These are phyloP conservation scores for Lyophyllum shimeji DNA, from an alignment of 768 basidiomycete species.

Conservation along the genomic window DNA sequence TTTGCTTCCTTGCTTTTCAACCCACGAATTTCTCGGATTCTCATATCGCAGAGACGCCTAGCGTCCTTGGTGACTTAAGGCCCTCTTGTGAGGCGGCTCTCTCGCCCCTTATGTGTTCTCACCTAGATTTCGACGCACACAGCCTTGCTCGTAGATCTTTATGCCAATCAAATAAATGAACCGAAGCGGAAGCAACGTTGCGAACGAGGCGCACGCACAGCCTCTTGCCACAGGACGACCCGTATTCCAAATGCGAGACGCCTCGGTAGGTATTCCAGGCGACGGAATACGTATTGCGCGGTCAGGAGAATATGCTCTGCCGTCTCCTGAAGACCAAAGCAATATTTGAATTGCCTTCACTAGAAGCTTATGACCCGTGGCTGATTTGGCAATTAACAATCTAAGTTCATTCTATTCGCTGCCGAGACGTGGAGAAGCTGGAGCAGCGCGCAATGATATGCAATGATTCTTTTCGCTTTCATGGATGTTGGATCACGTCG, in stretches of 20 bases:
- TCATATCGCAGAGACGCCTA: neutral
- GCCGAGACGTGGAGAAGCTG: neutral
- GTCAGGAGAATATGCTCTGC: neutral
- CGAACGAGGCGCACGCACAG: slow-evolving; percentile 3
- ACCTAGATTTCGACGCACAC: neutral
- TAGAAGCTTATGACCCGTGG: neutral
- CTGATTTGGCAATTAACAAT: neutral
- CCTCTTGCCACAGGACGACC: neutral
- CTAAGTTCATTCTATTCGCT: neutral
- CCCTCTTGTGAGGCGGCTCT: neutral
- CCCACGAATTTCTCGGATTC: too few relatives aligned
- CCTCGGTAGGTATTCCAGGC: neutral
- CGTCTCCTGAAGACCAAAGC: neutral
- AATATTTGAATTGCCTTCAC: neutral
- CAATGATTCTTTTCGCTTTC: neutral
- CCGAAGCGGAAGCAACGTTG: neutral
- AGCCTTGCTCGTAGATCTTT: neutral
- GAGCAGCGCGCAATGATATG: neutral
- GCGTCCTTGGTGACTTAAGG: neutral
- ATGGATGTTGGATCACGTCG: slow-evolving; percentile 1
- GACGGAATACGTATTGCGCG: neutral
- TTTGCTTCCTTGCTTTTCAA: neutral
- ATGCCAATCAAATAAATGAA: slow-evolving; percentile 1
- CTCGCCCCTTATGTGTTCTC: neutral
- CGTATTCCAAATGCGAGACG: neutral